phyloP scores from a whole-genome alignment of 441 rosid species.

The Isatis lusitanica region DNA sequence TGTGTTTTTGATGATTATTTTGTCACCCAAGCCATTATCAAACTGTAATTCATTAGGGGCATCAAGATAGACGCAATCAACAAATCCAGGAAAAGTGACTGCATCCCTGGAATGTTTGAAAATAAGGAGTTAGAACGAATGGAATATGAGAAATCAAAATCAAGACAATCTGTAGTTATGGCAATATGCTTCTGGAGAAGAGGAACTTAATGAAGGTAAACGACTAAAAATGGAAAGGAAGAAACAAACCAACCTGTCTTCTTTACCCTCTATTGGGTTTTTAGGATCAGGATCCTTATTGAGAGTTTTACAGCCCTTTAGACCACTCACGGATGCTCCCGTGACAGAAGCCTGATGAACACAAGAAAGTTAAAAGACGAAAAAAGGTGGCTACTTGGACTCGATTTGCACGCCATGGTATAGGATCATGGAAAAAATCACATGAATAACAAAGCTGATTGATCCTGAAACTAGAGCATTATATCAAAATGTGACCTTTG shows the following conservation, averaged over 20 bases:
- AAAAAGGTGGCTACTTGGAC: not conserved
- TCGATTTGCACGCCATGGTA: conserved; percentile 26
- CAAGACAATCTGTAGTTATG: not conserved
- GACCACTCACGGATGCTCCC: conserved; percentile 72
- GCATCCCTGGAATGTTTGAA: conserved; percentile 56
- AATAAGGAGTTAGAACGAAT: not conserved
- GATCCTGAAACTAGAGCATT: not conserved
- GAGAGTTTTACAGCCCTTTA: conserved; percentile 88
- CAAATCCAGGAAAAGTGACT: conserved; percentile 85
- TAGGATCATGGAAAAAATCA: not conserved
- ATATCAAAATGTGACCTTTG: not conserved
- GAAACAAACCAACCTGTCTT: conserved; percentile 67
- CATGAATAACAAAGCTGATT: not conserved
- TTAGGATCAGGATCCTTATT: conserved; percentile 91
- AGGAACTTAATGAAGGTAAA: not conserved
- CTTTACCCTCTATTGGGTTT: conserved; percentile 75
- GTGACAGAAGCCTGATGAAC: conserved; percentile 73
- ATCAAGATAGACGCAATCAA: conserved; percentile 82
- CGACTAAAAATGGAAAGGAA: not conserved
- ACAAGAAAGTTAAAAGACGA: conserved; percentile 17
- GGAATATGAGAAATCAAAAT: not conserved
- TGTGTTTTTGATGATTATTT: conserved; percentile 57
- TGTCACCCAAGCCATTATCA: conserved; percentile 85
- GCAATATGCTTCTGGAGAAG: not conserved
- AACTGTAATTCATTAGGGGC: conserved; percentile 63